These are phyloP conservation scores for Lachnellula hyalina DNA, from an alignment of 2,329 filamentous ascomycete genomes.

Conservation along the genomic window DNA sequence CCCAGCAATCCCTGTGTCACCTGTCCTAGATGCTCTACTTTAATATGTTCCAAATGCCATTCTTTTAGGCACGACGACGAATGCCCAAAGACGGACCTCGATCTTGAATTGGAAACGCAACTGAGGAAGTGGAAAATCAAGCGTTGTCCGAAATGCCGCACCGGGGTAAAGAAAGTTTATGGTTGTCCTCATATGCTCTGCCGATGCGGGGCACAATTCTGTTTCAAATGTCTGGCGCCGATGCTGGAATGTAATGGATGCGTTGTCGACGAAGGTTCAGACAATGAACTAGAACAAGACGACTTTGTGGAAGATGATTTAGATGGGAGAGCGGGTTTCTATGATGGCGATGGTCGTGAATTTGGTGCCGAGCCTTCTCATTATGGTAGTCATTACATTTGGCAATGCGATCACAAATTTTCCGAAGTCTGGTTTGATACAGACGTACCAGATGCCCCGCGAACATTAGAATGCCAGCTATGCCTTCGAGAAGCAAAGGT, in stretches of 20 bases:
- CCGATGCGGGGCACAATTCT: too few relatives aligned
- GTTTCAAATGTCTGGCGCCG: too few relatives aligned
- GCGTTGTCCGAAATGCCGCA: slow-evolving; percentile 37
- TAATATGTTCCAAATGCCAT: slow-evolving; percentile 41
- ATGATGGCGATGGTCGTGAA: slow-evolving; percentile 32
- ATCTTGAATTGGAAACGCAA: slow-evolving; percentile 31
- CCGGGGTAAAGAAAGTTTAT: too few relatives aligned
- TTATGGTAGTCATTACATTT: slow-evolving; percentile 3
- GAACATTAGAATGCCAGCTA: slow-evolving; percentile 9
- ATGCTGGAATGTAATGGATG: too few relatives aligned
- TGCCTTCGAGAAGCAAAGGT: slow-evolving; percentile 8
- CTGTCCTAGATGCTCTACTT: slow-evolving; percentile 40
- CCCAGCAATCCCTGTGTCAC: slow-evolving; percentile 24
- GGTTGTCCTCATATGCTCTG: too few relatives aligned
- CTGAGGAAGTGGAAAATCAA: slow-evolving; percentile 43
- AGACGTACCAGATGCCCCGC: background rate
- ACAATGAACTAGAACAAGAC: slow-evolving; percentile 19
- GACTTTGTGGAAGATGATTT: slow-evolving; percentile 26
- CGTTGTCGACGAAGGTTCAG: slow-evolving; percentile 17
- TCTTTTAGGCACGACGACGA: slow-evolving; percentile 35
- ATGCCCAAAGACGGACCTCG: slow-evolving; percentile 35
- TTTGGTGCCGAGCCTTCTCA: slow-evolving; percentile 28
- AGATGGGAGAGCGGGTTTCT: slow-evolving; percentile 22
- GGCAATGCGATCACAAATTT: slow-evolving; percentile 14
- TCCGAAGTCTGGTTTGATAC: background rate